Evolutionary conservation across 2,329 filamentous ascomycete species (phyloP).

Genomic region (Alternaria incomplexa): DNA sequence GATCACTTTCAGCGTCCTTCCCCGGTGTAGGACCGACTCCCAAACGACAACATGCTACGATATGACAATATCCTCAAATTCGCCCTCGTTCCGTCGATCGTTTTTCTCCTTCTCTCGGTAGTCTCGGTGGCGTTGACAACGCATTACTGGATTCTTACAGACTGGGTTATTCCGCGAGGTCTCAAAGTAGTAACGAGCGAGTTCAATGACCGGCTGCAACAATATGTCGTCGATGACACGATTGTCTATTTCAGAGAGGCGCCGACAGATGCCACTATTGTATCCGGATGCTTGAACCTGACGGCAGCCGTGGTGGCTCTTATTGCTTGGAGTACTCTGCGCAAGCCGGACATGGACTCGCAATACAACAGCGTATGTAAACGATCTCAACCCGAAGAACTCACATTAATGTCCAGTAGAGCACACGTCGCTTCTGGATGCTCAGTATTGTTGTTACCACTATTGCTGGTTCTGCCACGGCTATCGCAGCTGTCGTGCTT

Average conservation of each 20-base stretch:
- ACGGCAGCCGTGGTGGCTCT: constrained; percentile 29
- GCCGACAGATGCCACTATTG: constrained; percentile 36
- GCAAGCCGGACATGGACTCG: constrained; percentile 31
- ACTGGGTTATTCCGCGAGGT: constrained; percentile 33
- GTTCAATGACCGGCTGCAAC: constrained; percentile 25
- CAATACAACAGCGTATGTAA: constrained; percentile 29
- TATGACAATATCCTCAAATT: constrained; percentile 30
- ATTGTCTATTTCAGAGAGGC: constrained; percentile 34
- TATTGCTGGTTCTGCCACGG: constrained; percentile 18
- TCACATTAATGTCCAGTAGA: constrained; percentile 17
- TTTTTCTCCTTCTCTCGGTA: constrained; percentile 37
- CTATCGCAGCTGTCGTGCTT: constrained; percentile 31
- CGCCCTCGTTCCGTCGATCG: constrained; percentile 28
- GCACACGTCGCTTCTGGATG: constrained; percentile 37
- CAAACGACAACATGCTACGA: constrained; percentile 17
- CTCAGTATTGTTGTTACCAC: constrained; percentile 27
- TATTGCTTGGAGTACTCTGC: constrained; percentile 33
- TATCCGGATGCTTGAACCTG: constrained; percentile 34
- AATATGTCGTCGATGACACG: constrained; percentile 28
- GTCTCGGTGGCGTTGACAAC: constrained; percentile 36
- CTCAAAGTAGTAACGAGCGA: constrained; percentile 21
- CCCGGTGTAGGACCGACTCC: constrained; percentile 2
- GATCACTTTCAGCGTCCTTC: constrained; percentile 8
- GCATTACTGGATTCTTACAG: constrained; percentile 40
- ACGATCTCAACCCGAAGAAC: background rate